phyloP scores from a whole-genome alignment of 805 yeast species.

The Yamadazyma tumulicola region DNA sequence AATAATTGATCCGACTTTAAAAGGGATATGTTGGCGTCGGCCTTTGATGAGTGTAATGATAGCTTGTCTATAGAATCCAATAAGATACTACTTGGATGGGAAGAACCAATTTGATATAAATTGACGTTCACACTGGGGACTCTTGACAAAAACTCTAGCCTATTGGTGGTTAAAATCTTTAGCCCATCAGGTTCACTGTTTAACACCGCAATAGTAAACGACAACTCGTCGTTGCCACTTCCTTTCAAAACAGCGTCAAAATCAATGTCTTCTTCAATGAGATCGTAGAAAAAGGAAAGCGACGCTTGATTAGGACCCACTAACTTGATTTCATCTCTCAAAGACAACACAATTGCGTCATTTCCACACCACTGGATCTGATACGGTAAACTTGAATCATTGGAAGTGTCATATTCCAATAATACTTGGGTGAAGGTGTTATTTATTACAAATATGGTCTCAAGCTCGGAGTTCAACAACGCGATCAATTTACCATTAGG shows the following conservation, averaged over 20 bases:
- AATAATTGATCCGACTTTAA: slow-evolving; percentile 44
- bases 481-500: slow-evolving; percentile 59
- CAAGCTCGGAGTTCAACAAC: slow-evolving; percentile 31
- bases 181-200: slow-evolving; percentile 69
- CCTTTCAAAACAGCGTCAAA: slow-evolving; percentile 20
- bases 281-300: slow-evolving; percentile 50
- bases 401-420: slow-evolving; percentile 42
- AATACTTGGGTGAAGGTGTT: slow-evolving; percentile 42
- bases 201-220: slow-evolving; percentile 35
- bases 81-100: slow-evolving; percentile 76
- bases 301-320: slow-evolving; percentile 67
- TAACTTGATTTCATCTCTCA: slow-evolving; percentile 61
- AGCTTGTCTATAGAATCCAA: slow-evolving; percentile 69
- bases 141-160: slow-evolving; percentile 59
- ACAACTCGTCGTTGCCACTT: slow-evolving; percentile 14
- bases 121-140: slow-evolving; percentile 57
- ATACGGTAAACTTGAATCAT: slow-evolving; percentile 36
- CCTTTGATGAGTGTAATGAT: slow-evolving; percentile 68
- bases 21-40: slow-evolving; percentile 67
- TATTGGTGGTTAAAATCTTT: slow-evolving; percentile 54
- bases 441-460: slow-evolving; percentile 50
- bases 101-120: slow-evolving; percentile 78
- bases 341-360: slow-evolving; percentile 69
- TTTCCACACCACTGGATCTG: slow-evolving; percentile 80
- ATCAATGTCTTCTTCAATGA: slow-evolving; percentile 28